Percentiles rank a stretch among this genome's conserved stretches.
Evolutionary conservation across 345 rosid species (phyloP).

Genomic region (Corymbia maculata): DNA sequence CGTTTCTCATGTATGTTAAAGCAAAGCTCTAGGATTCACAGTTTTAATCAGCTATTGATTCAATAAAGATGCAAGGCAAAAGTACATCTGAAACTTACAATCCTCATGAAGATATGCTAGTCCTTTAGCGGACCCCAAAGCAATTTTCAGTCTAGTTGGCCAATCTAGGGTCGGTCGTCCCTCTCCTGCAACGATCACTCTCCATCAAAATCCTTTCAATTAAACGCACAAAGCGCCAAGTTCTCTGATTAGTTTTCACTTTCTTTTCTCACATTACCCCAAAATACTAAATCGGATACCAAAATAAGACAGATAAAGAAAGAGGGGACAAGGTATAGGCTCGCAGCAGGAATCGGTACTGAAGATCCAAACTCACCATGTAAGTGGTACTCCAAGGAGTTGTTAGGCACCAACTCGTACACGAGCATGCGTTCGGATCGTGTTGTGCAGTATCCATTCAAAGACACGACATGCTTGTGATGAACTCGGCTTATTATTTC

Average conservation of each 20-base stretch:
- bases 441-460: no score
- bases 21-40: background rate
- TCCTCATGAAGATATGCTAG: background rate
- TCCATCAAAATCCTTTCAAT: background rate
- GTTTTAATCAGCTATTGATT: background rate
- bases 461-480: no score
- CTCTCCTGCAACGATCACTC: background rate
- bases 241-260: background rate
- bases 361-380: no score
- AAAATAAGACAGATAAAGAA: no score
- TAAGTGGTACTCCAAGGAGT: no score
- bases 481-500: no score
- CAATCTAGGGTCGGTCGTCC: background rate
- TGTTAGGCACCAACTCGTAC: no score
- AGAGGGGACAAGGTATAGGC: fast-evolving
- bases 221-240: background rate
- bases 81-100: background rate
- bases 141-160: background rate
- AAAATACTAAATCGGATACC: no score
- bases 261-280: no score
- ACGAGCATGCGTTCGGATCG: no score
- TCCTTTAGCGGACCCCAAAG: background rate
- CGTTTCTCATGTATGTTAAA: background rate
- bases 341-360: fast-evolving
- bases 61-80: background rate